Base-by-base conservation (phyloP, 2,329 filamentous ascomycete species). In the Gnomoniopsis sp. region DNA sequence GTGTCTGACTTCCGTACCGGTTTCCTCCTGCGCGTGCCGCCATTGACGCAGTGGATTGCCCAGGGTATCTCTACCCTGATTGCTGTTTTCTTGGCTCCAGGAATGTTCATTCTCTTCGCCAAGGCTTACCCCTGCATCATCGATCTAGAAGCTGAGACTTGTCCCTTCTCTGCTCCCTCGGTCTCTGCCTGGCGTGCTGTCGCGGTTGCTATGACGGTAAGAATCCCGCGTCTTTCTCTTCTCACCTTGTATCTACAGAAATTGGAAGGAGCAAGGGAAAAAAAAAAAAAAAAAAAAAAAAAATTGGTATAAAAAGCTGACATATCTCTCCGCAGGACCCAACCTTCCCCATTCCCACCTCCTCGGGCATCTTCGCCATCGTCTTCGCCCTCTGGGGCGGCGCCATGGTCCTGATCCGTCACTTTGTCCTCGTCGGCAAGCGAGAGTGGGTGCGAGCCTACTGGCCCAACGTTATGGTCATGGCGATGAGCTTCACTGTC, bases 51-150 rank as follows among this genome's bases (percentile, higher is more conserved):
- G 70, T 89, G 85, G 77, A 77, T 86, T 64, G 86, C 86, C 0
- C 87, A 89, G 70, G 79, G 77, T 46, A 71, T 87, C 15, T 86
- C 86, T 30, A 83, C 83, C 10, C 69, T 88, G 34, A 79, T 88
- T 50, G 80, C 86, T n/a, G 77, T 88, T 64, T 88, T 88, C 74
- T 73, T 89, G 14, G 84, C 86, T 0, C 86, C 86, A 1, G 85
- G 83, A 11, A 79, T 89, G 64, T 89, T 88, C 67, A 81, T 88
- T 36, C 80, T 89, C 48, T 89, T 89, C 75, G 80, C 84, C 62
- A 79, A 80, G 6, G 87, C 87, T 0, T 89, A 90, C 69, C 87
- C 86, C 1, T 89, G 87, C 68, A 86, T 89, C 64, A 79, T 84
- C 67, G 74, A 80, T 59, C 63, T 72, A 19, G 68, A 73, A 2